phyloP scores from a whole-genome alignment of 208 protist species.

The Leishmania tarentolae region DNA sequence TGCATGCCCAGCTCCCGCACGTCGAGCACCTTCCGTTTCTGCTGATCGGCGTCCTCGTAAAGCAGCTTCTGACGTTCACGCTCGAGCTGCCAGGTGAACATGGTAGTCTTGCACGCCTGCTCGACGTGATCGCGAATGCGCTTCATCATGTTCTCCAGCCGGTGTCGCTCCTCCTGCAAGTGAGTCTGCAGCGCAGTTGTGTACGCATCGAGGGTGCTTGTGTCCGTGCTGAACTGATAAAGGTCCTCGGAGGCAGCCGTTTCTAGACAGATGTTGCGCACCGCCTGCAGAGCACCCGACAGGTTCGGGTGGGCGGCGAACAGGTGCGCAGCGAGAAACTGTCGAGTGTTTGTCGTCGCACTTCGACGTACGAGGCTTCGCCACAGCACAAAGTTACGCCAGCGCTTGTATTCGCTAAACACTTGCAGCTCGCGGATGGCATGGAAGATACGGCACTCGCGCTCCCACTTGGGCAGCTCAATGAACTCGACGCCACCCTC shows the following conservation, averaged over 20 bases:
- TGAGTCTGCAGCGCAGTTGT: slow-evolving; percentile 51
- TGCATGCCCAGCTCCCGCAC: slow-evolving; percentile 79
- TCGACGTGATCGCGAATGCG: slow-evolving; percentile 86
- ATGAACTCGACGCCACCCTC: slow-evolving; percentile 92
- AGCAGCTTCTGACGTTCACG: slow-evolving; percentile 72
- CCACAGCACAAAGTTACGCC: slow-evolving; percentile 95
- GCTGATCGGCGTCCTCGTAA: slow-evolving; percentile 71
- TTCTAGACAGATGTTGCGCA: slow-evolving; percentile 85
- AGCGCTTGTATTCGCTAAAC: slow-evolving; percentile 93
- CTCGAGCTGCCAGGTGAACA: slow-evolving; percentile 85
- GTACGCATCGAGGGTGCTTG: slow-evolving; percentile 76
- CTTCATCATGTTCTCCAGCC: slow-evolving; percentile 86
- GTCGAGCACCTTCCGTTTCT: slow-evolving; percentile 85
- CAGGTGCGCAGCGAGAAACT: slow-evolving; percentile 82
- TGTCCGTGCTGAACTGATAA: slow-evolving; percentile 75
- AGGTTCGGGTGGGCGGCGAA: slow-evolving; percentile 92
- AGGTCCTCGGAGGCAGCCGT: slow-evolving; percentile 63
- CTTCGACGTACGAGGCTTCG: slow-evolving; percentile 87
- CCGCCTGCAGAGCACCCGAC: slow-evolving; percentile 72
- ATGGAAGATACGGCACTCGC: slow-evolving; percentile 91
- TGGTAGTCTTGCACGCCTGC: slow-evolving; percentile 91
- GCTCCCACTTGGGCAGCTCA: slow-evolving; percentile 92
- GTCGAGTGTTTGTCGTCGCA: slow-evolving; percentile 75
- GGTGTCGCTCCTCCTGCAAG: slow-evolving; percentile 57
- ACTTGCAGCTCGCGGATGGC: slow-evolving; percentile 90